Base-by-base conservation (phyloP, 441 rosid species). In the Viola pubescens region DNA sequence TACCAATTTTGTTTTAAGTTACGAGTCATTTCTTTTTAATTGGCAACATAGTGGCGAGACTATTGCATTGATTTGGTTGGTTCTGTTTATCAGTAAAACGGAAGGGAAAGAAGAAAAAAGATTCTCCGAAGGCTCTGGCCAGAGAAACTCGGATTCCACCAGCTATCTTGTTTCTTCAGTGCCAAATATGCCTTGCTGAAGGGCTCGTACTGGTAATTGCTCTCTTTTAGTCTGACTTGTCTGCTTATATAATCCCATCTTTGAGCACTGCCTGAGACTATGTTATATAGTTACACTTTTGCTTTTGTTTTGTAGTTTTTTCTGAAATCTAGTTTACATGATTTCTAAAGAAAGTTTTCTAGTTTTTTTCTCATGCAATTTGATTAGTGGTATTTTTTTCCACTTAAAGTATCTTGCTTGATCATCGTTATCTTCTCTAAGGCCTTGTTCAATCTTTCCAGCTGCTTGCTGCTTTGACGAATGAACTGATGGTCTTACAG, bases 391-490 rank as follows among this genome's bases (percentile, higher is more conserved):
- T 38, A 44, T 43, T 14, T 59, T 52, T 34, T 34, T 63, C 47
- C 47, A 14, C 13, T 40, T 6, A n/a, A 14, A 37, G 11, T 6
- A 42, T 11, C 53, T 49, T 16, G 6, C 44, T 58, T 54, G 46
- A 9, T 43, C 51, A 50, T 57, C 52, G 40, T 42, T 48, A 12
- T 14, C 42, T 42, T 14, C 40, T 39, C 47, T 37, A 37, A 45
- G 61, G 54, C 43, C 6, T 39, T 59, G 26, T 59, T 69, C 50
- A 38, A 10, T 60, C 48, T 70, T 62, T 60, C 61, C 79, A 94
- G 99, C 80, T 94, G 86, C 79, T 86, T 62, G 88, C 99, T 69
- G 91, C 97, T 54, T 81, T 90, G 73, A 79, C 82, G 79, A 94
- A 94, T 59, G 91, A 94, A 70, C 73, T 74, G 67, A 73, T 64